Percentiles rank a stretch among this genome's conserved stretches.
Conservation (phyloP, 163 green algal genomes). For the Chlamydomonas reinhardtii region DNA sequence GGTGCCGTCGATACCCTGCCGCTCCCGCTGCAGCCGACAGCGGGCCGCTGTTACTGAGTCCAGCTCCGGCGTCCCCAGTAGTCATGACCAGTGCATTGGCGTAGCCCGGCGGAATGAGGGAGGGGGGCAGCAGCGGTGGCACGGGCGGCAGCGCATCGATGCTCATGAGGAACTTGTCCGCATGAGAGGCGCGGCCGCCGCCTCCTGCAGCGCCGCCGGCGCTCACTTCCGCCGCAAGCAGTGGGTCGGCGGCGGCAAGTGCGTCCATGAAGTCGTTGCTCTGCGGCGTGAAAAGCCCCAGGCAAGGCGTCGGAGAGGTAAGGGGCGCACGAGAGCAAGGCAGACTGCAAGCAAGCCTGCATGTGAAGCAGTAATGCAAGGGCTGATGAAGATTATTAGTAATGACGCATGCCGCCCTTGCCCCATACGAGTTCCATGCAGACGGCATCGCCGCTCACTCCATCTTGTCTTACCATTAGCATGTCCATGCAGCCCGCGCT, state of each 20-base stretch:
- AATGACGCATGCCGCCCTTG: too few relatives aligned
- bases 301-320: too few relatives aligned
- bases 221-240: background rate
- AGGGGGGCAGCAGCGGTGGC: background rate
- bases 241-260: background rate
- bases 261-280: constrained; percentile 22
- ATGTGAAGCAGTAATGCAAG: too few relatives aligned
- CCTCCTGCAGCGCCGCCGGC: background rate
- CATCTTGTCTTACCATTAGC: too few relatives aligned
- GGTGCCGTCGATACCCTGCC: too few relatives aligned
- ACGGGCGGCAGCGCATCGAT: constrained; percentile 16
- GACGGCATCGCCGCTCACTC: too few relatives aligned
- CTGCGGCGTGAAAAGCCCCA: constrained; percentile 1
- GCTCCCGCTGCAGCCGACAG: too few relatives aligned
- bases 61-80: background rate
- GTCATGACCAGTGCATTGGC: background rate
- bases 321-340: too few relatives aligned
- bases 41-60: too few relatives aligned
- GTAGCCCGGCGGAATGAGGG: background rate
- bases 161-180: constrained; percentile 32
- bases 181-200: background rate
- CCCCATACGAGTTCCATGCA: too few relatives aligned
- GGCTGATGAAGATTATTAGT: too few relatives aligned
- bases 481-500: constrained; percentile 33
- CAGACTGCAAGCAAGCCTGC: too few relatives aligned